A percentile compares a stretch with the other conserved stretches of the same genome.
Evolutionary conservation across 306 rosid genomes (phyloP).

Genomic region (Inga oerstediana): DNA sequence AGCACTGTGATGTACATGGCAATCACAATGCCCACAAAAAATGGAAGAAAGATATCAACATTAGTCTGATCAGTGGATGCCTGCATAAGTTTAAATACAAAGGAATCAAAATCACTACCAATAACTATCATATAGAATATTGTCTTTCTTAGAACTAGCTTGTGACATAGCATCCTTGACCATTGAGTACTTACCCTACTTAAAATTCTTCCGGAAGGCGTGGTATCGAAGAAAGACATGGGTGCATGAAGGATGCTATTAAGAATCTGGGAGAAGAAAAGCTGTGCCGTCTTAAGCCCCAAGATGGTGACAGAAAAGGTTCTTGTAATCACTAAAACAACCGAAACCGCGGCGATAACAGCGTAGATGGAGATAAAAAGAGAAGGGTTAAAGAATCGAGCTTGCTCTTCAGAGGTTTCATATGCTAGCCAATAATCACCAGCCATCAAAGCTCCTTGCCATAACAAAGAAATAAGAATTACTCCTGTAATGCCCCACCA

Average conservation of each 20-base stretch:
- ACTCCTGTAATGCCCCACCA: constrained; percentile 77
- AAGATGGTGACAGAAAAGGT: constrained; percentile 46
- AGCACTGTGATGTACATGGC: constrained; percentile 77
- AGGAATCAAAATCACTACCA: not conserved
- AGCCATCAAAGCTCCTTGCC: constrained; percentile 79
- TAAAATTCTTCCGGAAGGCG: constrained; percentile 93
- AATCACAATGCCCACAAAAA: constrained; percentile 54
- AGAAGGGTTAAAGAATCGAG: constrained; percentile 55
- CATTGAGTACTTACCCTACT: constrained; percentile 72
- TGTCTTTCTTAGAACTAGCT: not conserved
- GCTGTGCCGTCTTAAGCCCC: constrained; percentile 82
- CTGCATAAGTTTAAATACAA: constrained; percentile 41
- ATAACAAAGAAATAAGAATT: constrained; percentile 52
- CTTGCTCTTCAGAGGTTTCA: constrained; percentile 76
- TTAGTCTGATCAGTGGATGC: constrained; percentile 96
- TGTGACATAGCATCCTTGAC: not conserved
- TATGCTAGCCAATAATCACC: constrained; percentile 93
- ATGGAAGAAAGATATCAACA: constrained; percentile 73
- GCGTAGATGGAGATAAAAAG: constrained; percentile 67
- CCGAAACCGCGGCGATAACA: constrained; percentile 46
- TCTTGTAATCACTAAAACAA: constrained; percentile 52
- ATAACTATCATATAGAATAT: not conserved
- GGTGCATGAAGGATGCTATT: constrained; percentile 89
- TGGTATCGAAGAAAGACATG: constrained; percentile 96
- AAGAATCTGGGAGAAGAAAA: constrained; percentile 78